A percentile compares a stretch with the other conserved stretches of the same genome.
Evolutionary conservation across 108 stramenopile species (phyloP).

Genomic region (Conticribra guillardii): DNA sequence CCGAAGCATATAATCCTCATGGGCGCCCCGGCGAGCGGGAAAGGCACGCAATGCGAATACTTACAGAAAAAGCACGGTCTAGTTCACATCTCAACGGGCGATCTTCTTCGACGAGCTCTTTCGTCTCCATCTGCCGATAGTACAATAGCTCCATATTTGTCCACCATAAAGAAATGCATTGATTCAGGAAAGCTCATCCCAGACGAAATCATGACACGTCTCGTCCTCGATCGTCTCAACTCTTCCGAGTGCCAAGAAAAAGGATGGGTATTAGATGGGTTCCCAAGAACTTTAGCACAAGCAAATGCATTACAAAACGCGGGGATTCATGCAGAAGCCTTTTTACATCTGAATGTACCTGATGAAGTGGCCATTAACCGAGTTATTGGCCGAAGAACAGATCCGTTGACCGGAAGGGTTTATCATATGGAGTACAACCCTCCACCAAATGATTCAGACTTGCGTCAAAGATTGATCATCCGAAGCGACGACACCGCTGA

Average conservation of each 20-base stretch:
- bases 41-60: conserved; percentile 90
- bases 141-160: not conserved
- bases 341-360: conserved; percentile 78
- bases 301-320: conserved; percentile 65
- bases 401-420: conserved; percentile 92
- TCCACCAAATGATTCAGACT: conserved; percentile 59
- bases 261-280: conserved; percentile 91
- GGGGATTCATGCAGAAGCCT: conserved; percentile 80
- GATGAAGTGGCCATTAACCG: conserved; percentile 88
- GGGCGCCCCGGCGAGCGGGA: conserved; percentile 87
- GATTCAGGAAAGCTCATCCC: conserved; percentile 72
- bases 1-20: conserved; percentile 76
- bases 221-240: conserved; percentile 54
- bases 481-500: conserved; percentile 94
- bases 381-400: conserved; percentile 90
- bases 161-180: conserved; percentile 49
- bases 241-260: conserved; percentile 74
- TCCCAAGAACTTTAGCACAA: conserved; percentile 68
- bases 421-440: conserved; percentile 92
- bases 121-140: conserved; percentile 40
- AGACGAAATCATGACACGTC: conserved; percentile 66
- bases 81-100: conserved; percentile 88
- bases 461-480: conserved; percentile 68
- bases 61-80: conserved; percentile 74
- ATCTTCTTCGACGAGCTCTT: conserved; percentile 82